A percentile compares a stretch with the other conserved stretches of the same genome.
phyloP scores from a whole-genome alignment of 2,329 filamentous ascomycete species.

The Colletotrichum abscissum region DNA sequence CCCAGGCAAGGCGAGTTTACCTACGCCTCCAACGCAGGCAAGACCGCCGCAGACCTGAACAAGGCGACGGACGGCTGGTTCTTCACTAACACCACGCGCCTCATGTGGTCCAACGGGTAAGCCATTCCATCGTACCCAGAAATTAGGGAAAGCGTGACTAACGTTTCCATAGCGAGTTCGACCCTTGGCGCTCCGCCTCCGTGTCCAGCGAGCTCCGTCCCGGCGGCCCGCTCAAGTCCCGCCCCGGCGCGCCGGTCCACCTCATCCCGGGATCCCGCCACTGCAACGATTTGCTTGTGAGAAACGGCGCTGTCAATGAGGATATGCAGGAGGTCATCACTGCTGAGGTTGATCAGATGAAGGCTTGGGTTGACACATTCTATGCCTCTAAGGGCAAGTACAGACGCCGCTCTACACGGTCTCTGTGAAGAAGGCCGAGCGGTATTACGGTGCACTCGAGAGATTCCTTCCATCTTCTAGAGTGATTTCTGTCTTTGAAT shows the following conservation, averaged over 20 bases:
- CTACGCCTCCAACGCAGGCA: slow-evolving; percentile 57
- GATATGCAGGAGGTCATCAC: slow-evolving; percentile 57
- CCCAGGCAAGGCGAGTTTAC: slow-evolving; percentile 60
- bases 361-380: slow-evolving; percentile 64
- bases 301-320: slow-evolving; percentile 58
- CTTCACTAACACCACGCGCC: slow-evolving; percentile 59
- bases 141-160: background rate
- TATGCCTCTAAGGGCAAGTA: slow-evolving; percentile 38
- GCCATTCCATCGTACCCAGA: background rate
- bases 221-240: slow-evolving; percentile 62
- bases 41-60: slow-evolving; percentile 62
- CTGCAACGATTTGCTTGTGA: slow-evolving; percentile 63
- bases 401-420: background rate
- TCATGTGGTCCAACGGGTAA: slow-evolving; percentile 67
- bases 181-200: slow-evolving; percentile 68
- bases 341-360: slow-evolving; percentile 59
- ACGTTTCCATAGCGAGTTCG: slow-evolving; percentile 54
- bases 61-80: slow-evolving; percentile 64
- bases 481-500: background rate
- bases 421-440: background rate
- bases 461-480: background rate
- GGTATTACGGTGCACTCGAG: background rate
- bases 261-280: slow-evolving; percentile 66
- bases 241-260: slow-evolving; percentile 58
- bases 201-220: slow-evolving; percentile 65